These are phyloP conservation scores for Coriolopsis trogii DNA, from an alignment of 1,284 basidiomycete genomes.

Conservation along the genomic window DNA sequence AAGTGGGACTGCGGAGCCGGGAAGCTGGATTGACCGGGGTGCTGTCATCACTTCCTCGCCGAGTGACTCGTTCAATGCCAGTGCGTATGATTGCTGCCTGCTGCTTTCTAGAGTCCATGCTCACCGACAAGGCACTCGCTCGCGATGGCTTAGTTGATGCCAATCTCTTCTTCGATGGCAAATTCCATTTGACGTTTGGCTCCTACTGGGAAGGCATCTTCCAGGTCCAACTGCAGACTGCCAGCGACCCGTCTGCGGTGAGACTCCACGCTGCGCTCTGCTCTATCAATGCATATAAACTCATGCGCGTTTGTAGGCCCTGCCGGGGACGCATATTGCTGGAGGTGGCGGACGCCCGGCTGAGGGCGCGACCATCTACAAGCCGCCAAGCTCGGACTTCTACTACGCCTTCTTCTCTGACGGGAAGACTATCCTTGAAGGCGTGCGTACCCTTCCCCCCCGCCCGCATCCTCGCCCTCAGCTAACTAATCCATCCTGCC, in stretches of 20 bases:
- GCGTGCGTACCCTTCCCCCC: background rate
- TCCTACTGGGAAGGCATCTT: conserved; percentile 11
- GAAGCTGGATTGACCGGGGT: conserved; percentile 38
- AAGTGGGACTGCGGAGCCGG: conserved; percentile 34
- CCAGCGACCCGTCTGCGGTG: background rate
- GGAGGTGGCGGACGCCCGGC: conserved; percentile 2
- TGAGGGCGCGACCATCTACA: conserved; percentile 5
- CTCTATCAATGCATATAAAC: background rate
- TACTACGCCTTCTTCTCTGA: conserved; percentile 10
- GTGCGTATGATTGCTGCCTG: background rate
- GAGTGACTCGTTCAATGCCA: conserved; percentile 36
- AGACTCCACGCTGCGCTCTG: background rate
- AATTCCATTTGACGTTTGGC: conserved; percentile 12
- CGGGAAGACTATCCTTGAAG: conserved; percentile 3
- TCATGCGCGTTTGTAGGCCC: background rate
- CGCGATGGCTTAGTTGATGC: conserved; percentile 12
- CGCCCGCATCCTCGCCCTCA: background rate
- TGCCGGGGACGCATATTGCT: conserved; percentile 1
- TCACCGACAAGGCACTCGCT: background rate
- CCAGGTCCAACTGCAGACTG: conserved; percentile 1
- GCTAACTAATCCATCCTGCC: background rate
- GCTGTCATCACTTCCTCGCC: conserved; percentile 32
- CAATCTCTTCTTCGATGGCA: conserved; percentile 11
- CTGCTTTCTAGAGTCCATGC: background rate
- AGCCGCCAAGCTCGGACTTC: conserved; percentile 1